Evolutionary conservation across 345 rosid species (phyloP), one percentile per base, ranked within the genome.

Genomic region (Citrus medica): DNA sequence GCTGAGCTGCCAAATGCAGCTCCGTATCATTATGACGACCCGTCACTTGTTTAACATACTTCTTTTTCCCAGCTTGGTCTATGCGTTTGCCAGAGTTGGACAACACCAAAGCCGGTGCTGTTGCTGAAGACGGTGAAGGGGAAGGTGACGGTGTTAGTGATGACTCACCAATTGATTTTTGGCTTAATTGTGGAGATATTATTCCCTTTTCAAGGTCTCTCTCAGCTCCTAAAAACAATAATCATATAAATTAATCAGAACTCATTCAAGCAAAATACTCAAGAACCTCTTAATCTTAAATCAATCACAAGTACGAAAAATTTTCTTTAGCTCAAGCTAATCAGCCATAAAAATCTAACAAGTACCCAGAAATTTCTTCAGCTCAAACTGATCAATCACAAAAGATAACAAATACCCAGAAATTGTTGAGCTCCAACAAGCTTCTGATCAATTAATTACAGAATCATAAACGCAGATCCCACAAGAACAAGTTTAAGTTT

Each of bases 31-130:
- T 92, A 78, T 93, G 93, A 28, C 94, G 97, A 67, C 93, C 97
- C 0, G 95, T 95, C 56, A 95, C 98, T 82, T 95, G 98, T 84
- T 95, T 95, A n/a, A 95, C 95, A 78, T 92, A 91, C 92, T 92
- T 96, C 81, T 92, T 92, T 81, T 86, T 96, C 6, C 90, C 92
- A 1, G 95, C 98, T 79, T 94, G 98, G 75, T 96, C 99, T n/a
- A 96, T 95, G 48, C 86, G 83, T 79, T 92, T 94, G 72, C 98
- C 98, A 0, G 98, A 94, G 65, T 89, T 91, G 55, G 93, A 89
- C 46, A 93, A 80, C 63, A 90, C 93, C 75, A 93, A 84, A 78
- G 98, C 98, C 2, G 98, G 98, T 13, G 98, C 92, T 8, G 89
- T 80, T 12, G 96, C 85, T 53, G 98, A 86, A 38, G 98, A 89